phyloP scores from a whole-genome alignment of 2,329 filamentous ascomycete species.

The Lasiodiplodia theobromae region DNA sequence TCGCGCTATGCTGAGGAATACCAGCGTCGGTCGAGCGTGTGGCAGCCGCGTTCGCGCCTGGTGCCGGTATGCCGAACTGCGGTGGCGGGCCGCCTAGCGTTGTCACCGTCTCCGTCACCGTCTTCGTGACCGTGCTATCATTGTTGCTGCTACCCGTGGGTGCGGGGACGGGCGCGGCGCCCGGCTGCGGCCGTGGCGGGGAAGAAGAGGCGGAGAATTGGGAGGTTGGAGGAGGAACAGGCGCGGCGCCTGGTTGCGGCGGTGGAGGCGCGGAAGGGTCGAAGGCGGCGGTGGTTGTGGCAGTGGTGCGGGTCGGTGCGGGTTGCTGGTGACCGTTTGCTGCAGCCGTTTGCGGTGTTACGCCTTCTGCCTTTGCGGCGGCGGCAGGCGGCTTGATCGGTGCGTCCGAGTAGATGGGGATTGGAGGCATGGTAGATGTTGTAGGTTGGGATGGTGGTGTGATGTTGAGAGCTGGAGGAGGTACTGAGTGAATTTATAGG shows the following conservation, averaged over 20 bases:
- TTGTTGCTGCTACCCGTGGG: conserved; percentile 37
- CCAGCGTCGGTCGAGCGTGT: conserved; percentile 39
- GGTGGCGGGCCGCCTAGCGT: conserved; percentile 40
- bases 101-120: conserved; percentile 44
- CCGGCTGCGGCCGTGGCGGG: conserved; percentile 52
- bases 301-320: conserved; percentile 46
- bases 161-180: conserved; percentile 47
- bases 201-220: neutral
- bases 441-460: neutral
- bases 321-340: conserved; percentile 42
- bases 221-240: conserved; percentile 27
- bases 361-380: conserved; percentile 33
- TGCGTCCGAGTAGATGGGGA: conserved; percentile 55
- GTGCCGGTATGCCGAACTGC: conserved; percentile 50
- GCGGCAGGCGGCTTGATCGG: conserved; percentile 49
- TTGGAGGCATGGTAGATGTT: conserved; percentile 51
- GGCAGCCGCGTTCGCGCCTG: conserved; percentile 41
- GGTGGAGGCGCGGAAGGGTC: conserved; percentile 39
- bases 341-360: conserved; percentile 41
- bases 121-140: conserved; percentile 40
- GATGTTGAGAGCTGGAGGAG: neutral
- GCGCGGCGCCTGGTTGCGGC: conserved; percentile 43
- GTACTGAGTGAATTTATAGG: neutral
- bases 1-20: conserved; percentile 36
- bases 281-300: conserved; percentile 40